Conservation (phyloP, 345 rosid genomes). For the Euphorbia lathyris region DNA sequence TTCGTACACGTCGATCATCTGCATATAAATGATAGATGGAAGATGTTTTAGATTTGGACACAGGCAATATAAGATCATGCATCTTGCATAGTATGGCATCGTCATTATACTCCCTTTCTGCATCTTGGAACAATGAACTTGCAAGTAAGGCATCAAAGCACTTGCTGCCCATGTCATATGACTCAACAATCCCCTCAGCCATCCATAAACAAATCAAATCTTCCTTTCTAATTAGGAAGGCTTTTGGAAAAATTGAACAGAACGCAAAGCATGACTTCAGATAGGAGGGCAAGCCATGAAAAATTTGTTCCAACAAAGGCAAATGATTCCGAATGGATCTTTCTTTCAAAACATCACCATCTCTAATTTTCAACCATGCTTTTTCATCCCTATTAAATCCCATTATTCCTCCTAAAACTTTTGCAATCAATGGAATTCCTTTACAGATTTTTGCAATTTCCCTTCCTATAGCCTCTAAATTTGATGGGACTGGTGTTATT, state of each 20-base stretch:
- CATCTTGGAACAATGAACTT: slow-evolving; percentile 26
- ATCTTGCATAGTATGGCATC: slow-evolving; percentile 15
- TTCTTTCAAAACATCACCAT: slow-evolving; percentile 5
- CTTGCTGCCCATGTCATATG: slow-evolving; percentile 3
- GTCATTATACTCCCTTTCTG: background rate
- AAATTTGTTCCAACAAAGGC: slow-evolving; percentile 8
- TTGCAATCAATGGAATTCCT: slow-evolving; percentile 18
- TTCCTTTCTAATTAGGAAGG: background rate
- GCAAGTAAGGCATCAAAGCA: slow-evolving; percentile 20
- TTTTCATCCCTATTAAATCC: background rate
- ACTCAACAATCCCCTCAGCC: slow-evolving; percentile 3
- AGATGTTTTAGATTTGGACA: slow-evolving; percentile 12
- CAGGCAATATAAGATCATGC: slow-evolving; percentile 21
- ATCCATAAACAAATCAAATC: background rate
- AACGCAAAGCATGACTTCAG: slow-evolving; percentile 11
- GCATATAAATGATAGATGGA: background rate
- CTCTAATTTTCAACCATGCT: slow-evolving; percentile 11
- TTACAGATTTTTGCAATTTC: slow-evolving; percentile 17
- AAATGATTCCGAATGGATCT: background rate
- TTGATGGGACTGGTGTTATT: background rate
- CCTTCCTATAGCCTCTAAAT: slow-evolving; percentile 16
- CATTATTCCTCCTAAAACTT: slow-evolving; percentile 8
- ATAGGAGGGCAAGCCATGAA: background rate
- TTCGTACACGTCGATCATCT: background rate
- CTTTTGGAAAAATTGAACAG: slow-evolving; percentile 10